Evolutionary conservation across 371 early-diverging fungal species (phyloP).

Genomic region (Zychaea mexicana): DNA sequence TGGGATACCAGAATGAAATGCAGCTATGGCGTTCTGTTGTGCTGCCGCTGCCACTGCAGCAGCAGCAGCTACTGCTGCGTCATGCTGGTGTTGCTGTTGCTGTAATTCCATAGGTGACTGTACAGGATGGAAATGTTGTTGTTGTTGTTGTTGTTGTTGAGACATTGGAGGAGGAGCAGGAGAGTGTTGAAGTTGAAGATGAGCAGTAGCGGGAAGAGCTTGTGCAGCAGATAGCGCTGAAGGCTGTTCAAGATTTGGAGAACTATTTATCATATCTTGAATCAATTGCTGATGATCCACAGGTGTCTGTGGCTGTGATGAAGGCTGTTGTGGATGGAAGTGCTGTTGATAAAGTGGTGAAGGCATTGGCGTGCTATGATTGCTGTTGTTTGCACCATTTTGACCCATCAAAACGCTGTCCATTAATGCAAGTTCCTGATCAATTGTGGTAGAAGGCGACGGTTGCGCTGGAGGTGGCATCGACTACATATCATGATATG

Average conservation of each 20-base stretch:
- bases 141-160: not conserved
- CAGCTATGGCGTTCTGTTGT: not conserved
- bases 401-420: not conserved
- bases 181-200: too few species aligned
- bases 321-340: not conserved
- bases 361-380: not conserved
- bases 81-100: not conserved
- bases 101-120: not conserved
- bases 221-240: not conserved
- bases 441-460: not conserved
- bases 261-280: slow-evolving; percentile 1
- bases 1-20: not conserved
- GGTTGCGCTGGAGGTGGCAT: not conserved
- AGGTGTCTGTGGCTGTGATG: not conserved
- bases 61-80: too few species aligned
- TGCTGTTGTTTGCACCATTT: not conserved
- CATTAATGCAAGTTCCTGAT: not conserved
- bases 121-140: too few species aligned
- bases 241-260: not conserved
- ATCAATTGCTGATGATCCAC: not conserved
- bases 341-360: slow-evolving; percentile 1
- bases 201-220: not conserved
- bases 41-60: not conserved
- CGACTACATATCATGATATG: too few species aligned
- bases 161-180: not conserved